Evolutionary conservation across 495 filamentous ascomycete genomes (phyloP), one percentile per base, ranked within the genome.

Genomic region (Xylaria acuta): DNA sequence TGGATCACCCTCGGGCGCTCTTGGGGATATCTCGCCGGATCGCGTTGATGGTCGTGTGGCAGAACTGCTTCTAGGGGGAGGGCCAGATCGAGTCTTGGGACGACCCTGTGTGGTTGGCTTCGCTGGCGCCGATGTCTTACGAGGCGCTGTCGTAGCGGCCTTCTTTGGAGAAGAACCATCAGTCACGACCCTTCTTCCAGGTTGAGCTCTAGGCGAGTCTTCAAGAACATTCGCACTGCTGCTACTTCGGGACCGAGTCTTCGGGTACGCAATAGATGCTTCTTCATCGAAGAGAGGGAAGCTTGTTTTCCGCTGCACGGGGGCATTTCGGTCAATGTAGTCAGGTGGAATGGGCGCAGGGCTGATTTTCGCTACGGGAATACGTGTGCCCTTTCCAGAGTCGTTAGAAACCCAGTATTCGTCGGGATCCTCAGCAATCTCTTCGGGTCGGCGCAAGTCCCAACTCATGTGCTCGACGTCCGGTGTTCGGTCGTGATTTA

Each of bases 1-100:
- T 9, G 96, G 92, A 64, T 98, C 95, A 20, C 96, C 97, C 83
- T 98, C 97, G 16, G 94, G 95, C 34, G 72, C 73, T n/a, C 75
- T 64, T 53, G 75, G 75, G 20, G 85, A 83, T 47, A 88, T 75
- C 69, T 89, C 85, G 54, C 86, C 84, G 27, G 84, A 86, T 40
- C 86, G 80, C 18, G 84, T 90, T 68, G 77, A 83, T 78, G 80
- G 88, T 85, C 79, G 86, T 79, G 82, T 85, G 86, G 81, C 85
- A 85, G 77, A 77, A 81, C 83, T 88, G 86, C 83, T 84, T 79
- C 81, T 84, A 86, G 82, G 79, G 74, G 82, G 81, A 62, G 84
- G 76, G 62, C 87, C 83, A 67, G 86, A 85, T 74, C 90, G 86
- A 12, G 92, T 92, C 60, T 88, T 89, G 16, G 92, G 90, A 60